Evolutionary conservation across 257 asterid species (phyloP), one percentile per base, ranked within the genome.

Genomic region (Salvia miltiorrhiza): DNA sequence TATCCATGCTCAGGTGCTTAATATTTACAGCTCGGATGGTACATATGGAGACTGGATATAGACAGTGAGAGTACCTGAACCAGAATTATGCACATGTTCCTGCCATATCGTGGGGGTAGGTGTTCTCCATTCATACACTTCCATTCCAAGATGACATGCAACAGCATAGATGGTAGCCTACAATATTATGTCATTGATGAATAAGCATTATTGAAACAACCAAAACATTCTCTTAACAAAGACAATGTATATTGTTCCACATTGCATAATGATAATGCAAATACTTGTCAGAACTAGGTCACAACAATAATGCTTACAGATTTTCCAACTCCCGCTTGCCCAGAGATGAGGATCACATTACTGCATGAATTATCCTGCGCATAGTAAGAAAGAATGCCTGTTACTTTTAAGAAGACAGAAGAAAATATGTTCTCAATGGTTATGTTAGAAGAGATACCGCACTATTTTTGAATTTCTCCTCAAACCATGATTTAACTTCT

Each of bases 281-380:
- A 73, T 39, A 54, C 14, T 45, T 21, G 33, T 71, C 45, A 78
- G 70, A 68, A 67, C 10, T 30, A 30, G 0, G 52, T n/a, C n/a
- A n/a, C n/a, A 77, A 57, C 54, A 65, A 61, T 37, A 73, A 24
- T 62, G 57, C 97, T 44, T 90, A 93, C 99, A 67, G 96, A 90
- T 90, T 93, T 93, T 69, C 97, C 99, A 80, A 86, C 89, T 82
- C 99, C 97, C 69, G 97, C 89, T 72, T 87, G 96, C 75, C 97
- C 97, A 78, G 87, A 81, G 75, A 90, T 70, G 58, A 93, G 88
- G 81, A 93, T 85, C 63, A 85, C 93, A 68, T 88, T 76, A 74
- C 74, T 71, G 61, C 2, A 40, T 67, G 80, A 71, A 66, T 54
- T 73, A 70, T 72, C 84, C 99, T 90, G 89, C 74, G 70, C 7